Evolutionary conservation across 148 eudicot genomes (phyloP).

Genomic region (Simmondsia chinensis): DNA sequence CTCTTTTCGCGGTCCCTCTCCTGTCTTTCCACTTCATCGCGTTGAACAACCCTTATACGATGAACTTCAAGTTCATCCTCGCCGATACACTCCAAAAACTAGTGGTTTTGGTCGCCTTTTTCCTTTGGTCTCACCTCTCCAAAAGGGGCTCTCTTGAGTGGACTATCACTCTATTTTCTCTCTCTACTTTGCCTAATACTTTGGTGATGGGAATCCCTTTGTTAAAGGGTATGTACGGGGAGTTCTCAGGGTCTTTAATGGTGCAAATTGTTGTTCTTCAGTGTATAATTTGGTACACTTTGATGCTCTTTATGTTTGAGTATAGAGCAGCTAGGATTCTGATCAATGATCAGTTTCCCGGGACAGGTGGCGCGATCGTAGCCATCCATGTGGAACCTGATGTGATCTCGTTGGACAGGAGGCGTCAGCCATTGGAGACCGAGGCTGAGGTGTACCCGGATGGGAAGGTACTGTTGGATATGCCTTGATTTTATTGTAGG

Average conservation of each 20-base stretch:
- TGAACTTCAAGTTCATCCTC: constrained; percentile 29
- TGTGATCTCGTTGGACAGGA: constrained; percentile 47
- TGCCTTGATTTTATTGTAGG: too few species aligned
- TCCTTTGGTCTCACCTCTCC: constrained; percentile 18
- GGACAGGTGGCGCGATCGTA: constrained; percentile 50
- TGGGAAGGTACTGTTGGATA: constrained; percentile 52
- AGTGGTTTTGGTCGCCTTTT: constrained; percentile 13
- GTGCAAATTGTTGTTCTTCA: constrained; percentile 53
- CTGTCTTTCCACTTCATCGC: constrained; percentile 37
- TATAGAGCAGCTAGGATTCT: constrained; percentile 40
- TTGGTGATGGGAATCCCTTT: constrained; percentile 36
- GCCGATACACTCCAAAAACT: constrained; percentile 33
- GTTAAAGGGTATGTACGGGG: constrained; percentile 31
- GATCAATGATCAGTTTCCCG: constrained; percentile 62
- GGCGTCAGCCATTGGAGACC: constrained; percentile 34
- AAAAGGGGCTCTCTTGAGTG: constrained; percentile 26
- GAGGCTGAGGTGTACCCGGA: constrained; percentile 49
- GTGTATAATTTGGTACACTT: constrained; percentile 65
- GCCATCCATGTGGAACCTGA: constrained; percentile 60
- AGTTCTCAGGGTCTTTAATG: constrained; percentile 20
- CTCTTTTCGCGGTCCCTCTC: constrained; percentile 30
- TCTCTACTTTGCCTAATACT: constrained; percentile 30
- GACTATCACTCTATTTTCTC: constrained; percentile 31
- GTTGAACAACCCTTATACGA: constrained; percentile 18
- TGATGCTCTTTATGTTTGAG: constrained; percentile 64